Percentiles rank a stretch among this genome's conserved stretches.
These are phyloP conservation scores for Tetrapisispora namnaoensis DNA, from an alignment of 805 yeast species.

Conservation along the genomic window DNA sequence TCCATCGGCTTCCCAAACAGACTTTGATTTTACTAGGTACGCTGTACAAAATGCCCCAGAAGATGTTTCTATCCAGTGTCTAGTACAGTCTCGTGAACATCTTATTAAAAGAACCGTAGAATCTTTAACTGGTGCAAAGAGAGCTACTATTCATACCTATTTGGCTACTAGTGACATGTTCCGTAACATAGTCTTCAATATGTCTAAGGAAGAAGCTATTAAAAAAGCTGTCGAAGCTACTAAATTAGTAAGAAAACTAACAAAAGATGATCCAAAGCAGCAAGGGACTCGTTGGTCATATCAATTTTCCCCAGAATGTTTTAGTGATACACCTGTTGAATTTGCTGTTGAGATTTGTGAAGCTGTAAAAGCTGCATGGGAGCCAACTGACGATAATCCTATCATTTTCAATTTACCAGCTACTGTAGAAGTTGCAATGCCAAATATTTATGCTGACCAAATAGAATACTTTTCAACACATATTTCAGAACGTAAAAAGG, in stretches of 20 bases:
- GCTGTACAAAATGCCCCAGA: constrained; percentile 67
- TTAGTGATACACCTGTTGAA: constrained; percentile 58
- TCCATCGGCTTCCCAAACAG: constrained; percentile 72
- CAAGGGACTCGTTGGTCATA: constrained; percentile 56
- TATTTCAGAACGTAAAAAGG: constrained; percentile 55
- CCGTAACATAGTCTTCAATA: constrained; percentile 59
- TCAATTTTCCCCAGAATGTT: constrained; percentile 76
- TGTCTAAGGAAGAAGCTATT: constrained; percentile 46
- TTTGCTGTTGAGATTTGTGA: constrained; percentile 59
- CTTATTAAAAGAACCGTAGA: constrained; percentile 64
- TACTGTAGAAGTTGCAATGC: constrained; percentile 73
- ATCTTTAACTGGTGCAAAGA: constrained; percentile 61
- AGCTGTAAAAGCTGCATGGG: constrained; percentile 70
- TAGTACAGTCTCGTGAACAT: constrained; percentile 68
- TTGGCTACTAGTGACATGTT: constrained; percentile 69
- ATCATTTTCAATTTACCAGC: constrained; percentile 78
- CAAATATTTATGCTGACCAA: constrained; percentile 78
- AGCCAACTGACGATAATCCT: constrained; percentile 51
- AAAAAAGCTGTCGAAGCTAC: constrained; percentile 55
- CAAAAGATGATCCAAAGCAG: constrained; percentile 54
- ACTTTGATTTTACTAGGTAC: constrained; percentile 69
- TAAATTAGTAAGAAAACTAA: constrained; percentile 50
- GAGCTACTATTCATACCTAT: constrained; percentile 67
- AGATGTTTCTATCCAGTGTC: constrained; percentile 68
- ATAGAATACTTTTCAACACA: constrained; percentile 60